Evolutionary conservation across 2,329 filamentous ascomycete species (phyloP), one percentile per base, ranked within the genome.

Genomic region (Neonectria neomacrospora): DNA sequence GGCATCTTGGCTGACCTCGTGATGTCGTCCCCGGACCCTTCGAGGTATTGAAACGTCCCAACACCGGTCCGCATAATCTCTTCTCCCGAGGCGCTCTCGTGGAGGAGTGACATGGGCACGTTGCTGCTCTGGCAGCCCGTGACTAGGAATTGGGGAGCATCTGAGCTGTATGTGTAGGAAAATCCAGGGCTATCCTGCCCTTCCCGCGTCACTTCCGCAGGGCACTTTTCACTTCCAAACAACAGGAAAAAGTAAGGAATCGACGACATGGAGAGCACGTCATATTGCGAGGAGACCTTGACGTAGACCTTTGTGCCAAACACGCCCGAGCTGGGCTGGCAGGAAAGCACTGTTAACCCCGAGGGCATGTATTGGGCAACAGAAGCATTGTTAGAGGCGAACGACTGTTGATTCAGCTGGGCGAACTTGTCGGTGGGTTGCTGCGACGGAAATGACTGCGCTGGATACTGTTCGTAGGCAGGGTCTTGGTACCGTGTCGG

Each of bases 141-240:
- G 78, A 82, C 80, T 73, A 83, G 69, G 42, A 82, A 78, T 67
- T 83, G 85, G 50, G 94, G 94, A 32, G 90, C 91, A 60, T 93
- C 89, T 42, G 89, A 88, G 48, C 86, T 88, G 70, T 97, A 83
- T 30, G 86, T 85, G 78, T 96, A 97, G 66, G 90, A 86, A 75
- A 87, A 92, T 20, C 87, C 86, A 68, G 86, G 80, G 57, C 76
- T 79, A 65, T 89, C 86, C 79, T 82, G 87, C 69, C 79, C 83
- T 75, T 81, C 80, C 74, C 90, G 90, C 48, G 87, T 84, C 23
- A 94, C 83, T 59, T 89, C 85, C 58, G 76, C 73, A 1, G 76
- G 71, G 77, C 89, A 91, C 76, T 90, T 89, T 72, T 91, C 88
- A n/a, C 86, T 84, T n/a, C 93, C 93, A 78, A 97, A 96, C 50